Evolutionary conservation across 2,329 filamentous ascomycete species (phyloP), one percentile per base, ranked within the genome.

Genomic region (Venturia carpophila): DNA sequence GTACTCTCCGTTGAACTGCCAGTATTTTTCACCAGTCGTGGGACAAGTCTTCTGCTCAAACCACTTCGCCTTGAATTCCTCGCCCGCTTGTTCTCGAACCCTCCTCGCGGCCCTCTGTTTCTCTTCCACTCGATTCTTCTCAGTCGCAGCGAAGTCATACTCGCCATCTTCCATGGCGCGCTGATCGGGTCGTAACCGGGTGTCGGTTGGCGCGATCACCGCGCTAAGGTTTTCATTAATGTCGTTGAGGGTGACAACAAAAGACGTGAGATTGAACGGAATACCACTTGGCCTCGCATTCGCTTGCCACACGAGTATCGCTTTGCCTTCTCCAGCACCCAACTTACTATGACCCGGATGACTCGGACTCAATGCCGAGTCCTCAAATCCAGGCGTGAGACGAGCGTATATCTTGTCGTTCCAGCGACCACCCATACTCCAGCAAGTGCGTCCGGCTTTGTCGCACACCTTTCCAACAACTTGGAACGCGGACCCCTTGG

Each of bases 161-260:
- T 92, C 86, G n/a, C 93, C 94, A 67, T 97, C 92, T 75, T 99
- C 94, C 94, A 99, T 99, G 1, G 94, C 94, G 13, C 94, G 84
- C 79, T 99, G 94, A 75, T 99, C 94, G 0, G 94, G 93, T 39
- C 94, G 84, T 41, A 96, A 80, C n/a, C 94, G 84, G 1, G 93
- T 96, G 75, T 99, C 94, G 0, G 94, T 99, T 0, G 94, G 94
- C 45, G 94, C 90, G 19, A 99, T 79, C 78, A 88, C 86, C 5
- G 88, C 84, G 63, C 79, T 80, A 21, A 99, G 82, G n/a, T 84
- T 80, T n/a, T 96, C 90, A 64, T 93, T 89, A 62, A 97, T 82
- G 69, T 92, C 91, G 77, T 99, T 99, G 69, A 99, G 88, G 0
- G 92, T 96, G 66, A 99, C 83, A 17, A 92, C 94, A 73, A 99